A percentile compares a stretch with the other conserved stretches of the same genome.
Conservation (phyloP, 805 yeast species). For the Ogataea saltuana region DNA sequence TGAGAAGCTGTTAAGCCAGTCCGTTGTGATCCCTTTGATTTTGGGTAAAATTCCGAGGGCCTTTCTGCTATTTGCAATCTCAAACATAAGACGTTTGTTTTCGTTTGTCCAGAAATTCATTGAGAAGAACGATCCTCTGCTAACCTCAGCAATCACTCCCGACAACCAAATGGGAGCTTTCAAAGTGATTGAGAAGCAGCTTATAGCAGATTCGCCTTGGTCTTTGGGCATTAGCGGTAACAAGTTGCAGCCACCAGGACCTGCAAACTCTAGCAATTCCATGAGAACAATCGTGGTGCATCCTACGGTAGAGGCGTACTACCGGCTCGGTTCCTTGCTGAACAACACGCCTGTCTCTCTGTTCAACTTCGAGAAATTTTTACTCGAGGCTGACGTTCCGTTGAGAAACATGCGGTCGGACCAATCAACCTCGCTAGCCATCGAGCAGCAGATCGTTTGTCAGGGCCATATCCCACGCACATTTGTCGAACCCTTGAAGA, state of each 20-base stretch:
- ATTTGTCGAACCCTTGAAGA: conserved; percentile 39
- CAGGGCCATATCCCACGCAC: conserved; percentile 55
- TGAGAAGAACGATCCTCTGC: conserved; percentile 46
- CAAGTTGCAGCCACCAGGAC: conserved; percentile 22
- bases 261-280: conserved; percentile 7
- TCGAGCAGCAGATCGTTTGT: conserved; percentile 64
- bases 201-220: conserved; percentile 34
- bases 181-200: conserved; percentile 29
- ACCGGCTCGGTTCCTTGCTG: conserved; percentile 48
- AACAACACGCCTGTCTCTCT: conserved; percentile 56
- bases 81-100: conserved; percentile 63
- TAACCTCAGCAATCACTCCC: conserved; percentile 28
- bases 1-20: conserved; percentile 24
- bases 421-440: conserved; percentile 42
- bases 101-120: conserved; percentile 58
- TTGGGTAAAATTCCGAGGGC: conserved; percentile 71
- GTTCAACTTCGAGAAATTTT: conserved; percentile 57
- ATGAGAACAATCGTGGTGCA: conserved; percentile 27
- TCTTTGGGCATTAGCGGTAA: conserved; percentile 22
- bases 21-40: conserved; percentile 56
- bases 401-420: conserved; percentile 41
- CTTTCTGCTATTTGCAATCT: conserved; percentile 62
- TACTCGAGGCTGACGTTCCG: conserved; percentile 55
- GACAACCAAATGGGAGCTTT: conserved; percentile 37
- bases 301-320: conserved; percentile 56